These are phyloP conservation scores for Urtica urens DNA, from an alignment of 306 rosid species.

Conservation along the genomic window DNA sequence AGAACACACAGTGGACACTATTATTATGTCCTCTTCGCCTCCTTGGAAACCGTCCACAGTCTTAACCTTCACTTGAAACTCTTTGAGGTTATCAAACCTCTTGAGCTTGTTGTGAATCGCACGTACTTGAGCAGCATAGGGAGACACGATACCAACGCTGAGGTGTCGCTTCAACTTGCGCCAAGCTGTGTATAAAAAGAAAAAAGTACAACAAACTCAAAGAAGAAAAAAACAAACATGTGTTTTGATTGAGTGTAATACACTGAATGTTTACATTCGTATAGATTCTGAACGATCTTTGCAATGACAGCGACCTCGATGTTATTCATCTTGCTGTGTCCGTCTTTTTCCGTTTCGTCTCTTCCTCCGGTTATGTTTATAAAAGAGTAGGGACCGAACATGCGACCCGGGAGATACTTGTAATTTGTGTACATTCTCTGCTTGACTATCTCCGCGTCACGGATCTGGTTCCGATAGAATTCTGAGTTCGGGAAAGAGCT, in stretches of 20 bases:
- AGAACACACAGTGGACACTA: constrained; percentile 48
- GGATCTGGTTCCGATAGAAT: constrained; percentile 36
- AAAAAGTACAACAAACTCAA: neutral
- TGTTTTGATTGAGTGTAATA: neutral
- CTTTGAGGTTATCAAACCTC: constrained; percentile 12
- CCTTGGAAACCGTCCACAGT: constrained; percentile 58
- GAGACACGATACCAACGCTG: constrained; percentile 47
- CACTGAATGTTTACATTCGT: constrained; percentile 29
- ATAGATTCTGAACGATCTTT: constrained; percentile 28
- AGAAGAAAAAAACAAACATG: neutral
- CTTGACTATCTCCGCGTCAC: constrained; percentile 36
- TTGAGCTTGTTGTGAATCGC: constrained; percentile 33
- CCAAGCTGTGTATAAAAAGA: constrained; percentile 21
- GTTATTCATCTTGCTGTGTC: constrained; percentile 47
- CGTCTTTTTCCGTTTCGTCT: constrained; percentile 43
- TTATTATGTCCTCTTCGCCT: constrained; percentile 50
- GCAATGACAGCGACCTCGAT: constrained; percentile 47
- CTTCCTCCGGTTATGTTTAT: constrained; percentile 40
- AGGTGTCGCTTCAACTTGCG: constrained; percentile 15
- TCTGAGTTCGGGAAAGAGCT: constrained; percentile 51
- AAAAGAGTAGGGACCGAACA: constrained; percentile 66
- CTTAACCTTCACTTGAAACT: constrained; percentile 38
- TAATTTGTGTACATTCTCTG: constrained; percentile 26
- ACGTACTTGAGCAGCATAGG: constrained; percentile 50
- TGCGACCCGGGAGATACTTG: constrained; percentile 28